Evolutionary conservation across 768 basidiomycete species (phyloP).

Genomic region (Hypsizygus marmoreus): DNA sequence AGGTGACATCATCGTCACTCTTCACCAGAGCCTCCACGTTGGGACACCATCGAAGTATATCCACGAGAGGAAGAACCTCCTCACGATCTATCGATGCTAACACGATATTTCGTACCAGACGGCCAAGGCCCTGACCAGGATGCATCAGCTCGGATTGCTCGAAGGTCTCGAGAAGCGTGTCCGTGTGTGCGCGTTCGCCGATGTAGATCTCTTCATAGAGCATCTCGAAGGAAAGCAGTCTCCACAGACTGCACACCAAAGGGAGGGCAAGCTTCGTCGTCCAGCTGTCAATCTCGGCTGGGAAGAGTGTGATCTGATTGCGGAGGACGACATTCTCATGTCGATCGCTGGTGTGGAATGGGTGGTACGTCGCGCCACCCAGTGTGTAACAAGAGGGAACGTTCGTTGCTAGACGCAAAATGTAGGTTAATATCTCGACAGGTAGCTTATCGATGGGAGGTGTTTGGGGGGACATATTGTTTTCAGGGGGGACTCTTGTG

Average conservation of each 20-base stretch:
- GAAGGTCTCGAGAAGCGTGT: constrained; percentile 2
- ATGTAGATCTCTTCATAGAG: constrained; percentile 13
- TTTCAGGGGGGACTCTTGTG: no score
- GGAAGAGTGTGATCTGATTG: neutral
- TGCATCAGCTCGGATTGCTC: constrained; percentile 5
- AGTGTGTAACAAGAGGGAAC: neutral
- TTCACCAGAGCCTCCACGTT: constrained; percentile 13
- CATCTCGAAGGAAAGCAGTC: constrained; percentile 5
- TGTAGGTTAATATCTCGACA: constrained; percentile 5
- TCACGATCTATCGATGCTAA: neutral
- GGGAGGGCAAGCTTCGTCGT: constrained; percentile 7
- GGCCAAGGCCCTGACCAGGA: constrained; percentile 5
- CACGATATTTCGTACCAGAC: constrained; percentile 11
- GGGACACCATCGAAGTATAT: constrained; percentile 10
- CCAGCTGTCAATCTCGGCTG: constrained; percentile 1
- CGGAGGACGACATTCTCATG: neutral
- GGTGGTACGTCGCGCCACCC: neutral
- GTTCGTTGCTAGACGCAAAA: constrained; percentile 11
- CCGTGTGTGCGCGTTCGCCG: constrained; percentile 2
- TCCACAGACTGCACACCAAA: constrained; percentile 13
- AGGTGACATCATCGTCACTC: constrained; percentile 14
- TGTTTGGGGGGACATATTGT: neutral
- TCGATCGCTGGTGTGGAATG: constrained; percentile 3
- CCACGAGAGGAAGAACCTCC: constrained; percentile 2
- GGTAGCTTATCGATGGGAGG: constrained; percentile 2